phyloP scores from a whole-genome alignment of 768 basidiomycete species.

The Cystobasidium onofrii region DNA sequence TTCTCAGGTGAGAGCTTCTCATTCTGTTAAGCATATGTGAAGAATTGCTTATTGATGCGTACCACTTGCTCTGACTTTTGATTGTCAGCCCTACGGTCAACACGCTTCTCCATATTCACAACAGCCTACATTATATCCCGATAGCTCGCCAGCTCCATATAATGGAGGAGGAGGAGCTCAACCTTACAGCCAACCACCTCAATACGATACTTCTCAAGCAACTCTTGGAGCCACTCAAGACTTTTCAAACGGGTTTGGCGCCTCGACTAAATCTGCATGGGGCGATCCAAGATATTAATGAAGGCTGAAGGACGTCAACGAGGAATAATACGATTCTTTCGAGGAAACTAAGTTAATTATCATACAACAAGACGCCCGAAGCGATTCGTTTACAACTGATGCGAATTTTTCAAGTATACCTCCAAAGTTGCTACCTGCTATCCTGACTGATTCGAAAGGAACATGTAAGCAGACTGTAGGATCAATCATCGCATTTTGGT shows the following conservation, averaged over 20 bases:
- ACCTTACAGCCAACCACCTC: neutral
- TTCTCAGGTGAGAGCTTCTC: neutral
- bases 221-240: neutral
- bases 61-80: neutral
- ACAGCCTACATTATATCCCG: neutral
- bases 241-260: neutral
- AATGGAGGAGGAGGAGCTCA: neutral
- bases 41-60: too few species aligned
- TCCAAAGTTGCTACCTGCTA: too few species aligned
- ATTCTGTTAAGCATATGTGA: too few species aligned
- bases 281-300: slow-evolving; percentile 6
- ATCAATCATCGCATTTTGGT: too few species aligned
- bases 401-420: too few species aligned
- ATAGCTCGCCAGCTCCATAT: neutral
- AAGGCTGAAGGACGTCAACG: neutral
- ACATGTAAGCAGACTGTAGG: too few species aligned
- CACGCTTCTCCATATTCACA: neutral
- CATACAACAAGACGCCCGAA: too few species aligned
- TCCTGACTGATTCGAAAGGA: too few species aligned
- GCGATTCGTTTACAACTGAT: too few species aligned
- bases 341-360: too few species aligned
- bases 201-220: neutral
- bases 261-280: neutral
- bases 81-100: neutral
- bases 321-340: too few species aligned